These are phyloP conservation scores for Hymenoscyphus albidus DNA, from an alignment of 2,329 filamentous ascomycete species.

Conservation along the genomic window DNA sequence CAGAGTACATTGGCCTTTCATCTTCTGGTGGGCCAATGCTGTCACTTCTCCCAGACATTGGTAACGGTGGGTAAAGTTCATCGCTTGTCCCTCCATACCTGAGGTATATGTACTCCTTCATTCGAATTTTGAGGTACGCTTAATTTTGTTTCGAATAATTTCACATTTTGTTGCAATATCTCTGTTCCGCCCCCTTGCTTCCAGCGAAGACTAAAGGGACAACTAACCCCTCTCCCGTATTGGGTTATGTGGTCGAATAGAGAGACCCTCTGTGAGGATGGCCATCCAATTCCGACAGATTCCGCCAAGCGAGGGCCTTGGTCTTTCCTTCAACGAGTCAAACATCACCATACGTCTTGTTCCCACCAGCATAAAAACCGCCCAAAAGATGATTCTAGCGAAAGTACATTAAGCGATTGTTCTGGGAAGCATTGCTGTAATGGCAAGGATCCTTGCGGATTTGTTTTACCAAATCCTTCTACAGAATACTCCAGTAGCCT, in stretches of 20 bases:
- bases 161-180: neutral
- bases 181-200: neutral
- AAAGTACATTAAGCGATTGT: conserved; percentile 4
- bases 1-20: neutral
- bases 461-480: neutral
- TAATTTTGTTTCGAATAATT: neutral
- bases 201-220: neutral
- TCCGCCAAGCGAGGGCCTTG: neutral
- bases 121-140: neutral
- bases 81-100: neutral
- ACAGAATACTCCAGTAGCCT: neutral
- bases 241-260: neutral
- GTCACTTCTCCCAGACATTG: neutral
- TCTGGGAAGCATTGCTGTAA: conserved; percentile 2
- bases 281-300: neutral
- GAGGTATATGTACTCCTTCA: conserved; percentile 1
- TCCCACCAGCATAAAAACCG: neutral
- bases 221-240: neutral
- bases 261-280: neutral
- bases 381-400: neutral
- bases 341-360: neutral
- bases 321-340: neutral
- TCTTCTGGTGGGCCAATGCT: neutral
- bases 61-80: neutral
- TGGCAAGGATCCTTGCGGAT: conserved; percentile 1